A percentile compares a stretch with the other conserved stretches of the same genome.
phyloP scores from a whole-genome alignment of 805 yeast species.

The Teunomyces barrocoloradensis region DNA sequence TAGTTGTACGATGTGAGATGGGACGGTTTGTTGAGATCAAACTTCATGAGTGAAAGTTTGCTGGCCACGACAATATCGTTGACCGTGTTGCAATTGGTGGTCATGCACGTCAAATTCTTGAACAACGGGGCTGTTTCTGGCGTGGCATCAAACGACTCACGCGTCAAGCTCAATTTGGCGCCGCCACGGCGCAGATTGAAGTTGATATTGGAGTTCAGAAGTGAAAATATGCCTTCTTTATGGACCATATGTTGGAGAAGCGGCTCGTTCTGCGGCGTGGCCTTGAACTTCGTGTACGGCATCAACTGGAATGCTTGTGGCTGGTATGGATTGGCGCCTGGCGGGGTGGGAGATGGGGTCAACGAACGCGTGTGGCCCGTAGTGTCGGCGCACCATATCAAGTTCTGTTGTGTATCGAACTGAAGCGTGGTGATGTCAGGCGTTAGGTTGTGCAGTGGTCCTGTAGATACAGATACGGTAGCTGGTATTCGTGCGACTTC shows the following conservation, averaged over 20 bases:
- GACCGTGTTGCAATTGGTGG: constrained; percentile 28
- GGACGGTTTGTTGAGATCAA: constrained; percentile 33
- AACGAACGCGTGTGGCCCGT: constrained; percentile 46
- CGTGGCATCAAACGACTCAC: constrained; percentile 10
- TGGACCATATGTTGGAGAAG: constrained; percentile 29
- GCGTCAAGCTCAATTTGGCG: constrained; percentile 16
- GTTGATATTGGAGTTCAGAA: constrained; percentile 29
- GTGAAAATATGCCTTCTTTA: constrained; percentile 32
- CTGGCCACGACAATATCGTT: constrained; percentile 32
- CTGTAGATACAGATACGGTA: constrained; percentile 2
- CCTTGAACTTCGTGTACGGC: constrained; percentile 38
- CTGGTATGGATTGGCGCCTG: constrained; percentile 16
- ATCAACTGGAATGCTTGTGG: constrained; percentile 19
- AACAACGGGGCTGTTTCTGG: constrained; percentile 13
- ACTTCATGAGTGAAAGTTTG: constrained; percentile 23
- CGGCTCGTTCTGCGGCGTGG: constrained; percentile 19
- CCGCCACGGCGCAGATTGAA: constrained; percentile 37
- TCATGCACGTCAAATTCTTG: constrained; percentile 28
- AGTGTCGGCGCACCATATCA: constrained; percentile 83
- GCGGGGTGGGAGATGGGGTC: constrained; percentile 19
- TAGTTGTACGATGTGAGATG: constrained; percentile 32
- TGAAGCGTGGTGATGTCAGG: constrained; percentile 24
- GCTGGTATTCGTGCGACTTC: constrained; percentile 14
- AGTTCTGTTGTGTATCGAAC: constrained; percentile 72
- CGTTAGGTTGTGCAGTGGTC: not conserved